A percentile compares a stretch with the other conserved stretches of the same genome.
phyloP scores from a whole-genome alignment of 768 basidiomycete genomes.

The Chalciporus piperatus region DNA sequence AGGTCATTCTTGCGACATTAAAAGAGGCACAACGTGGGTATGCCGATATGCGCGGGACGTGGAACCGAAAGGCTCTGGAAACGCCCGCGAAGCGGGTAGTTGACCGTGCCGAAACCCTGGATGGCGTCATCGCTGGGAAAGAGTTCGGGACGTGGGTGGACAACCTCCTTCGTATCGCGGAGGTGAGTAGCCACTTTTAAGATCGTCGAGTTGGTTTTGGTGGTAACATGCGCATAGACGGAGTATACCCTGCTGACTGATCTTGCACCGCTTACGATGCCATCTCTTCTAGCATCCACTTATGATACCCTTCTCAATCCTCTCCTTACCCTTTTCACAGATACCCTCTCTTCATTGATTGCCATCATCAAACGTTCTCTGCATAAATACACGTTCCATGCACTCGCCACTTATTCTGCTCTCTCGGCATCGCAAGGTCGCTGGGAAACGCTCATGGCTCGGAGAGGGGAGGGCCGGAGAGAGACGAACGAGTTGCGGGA shows the following conservation, averaged over 20 bases:
- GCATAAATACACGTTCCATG: slow-evolving; percentile 79
- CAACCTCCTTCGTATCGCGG: slow-evolving; percentile 59
- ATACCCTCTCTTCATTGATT: slow-evolving; percentile 61
- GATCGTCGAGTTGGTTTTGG: background rate
- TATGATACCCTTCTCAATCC: slow-evolving; percentile 63
- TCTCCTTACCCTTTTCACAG: slow-evolving; percentile 60
- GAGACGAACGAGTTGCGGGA: slow-evolving; percentile 72
- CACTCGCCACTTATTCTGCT: slow-evolving; percentile 64
- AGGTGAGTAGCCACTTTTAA: slow-evolving; percentile 40
- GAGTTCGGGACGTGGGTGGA: slow-evolving; percentile 76
- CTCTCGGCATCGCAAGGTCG: slow-evolving; percentile 53
- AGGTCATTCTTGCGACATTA: slow-evolving; percentile 58
- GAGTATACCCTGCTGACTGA: slow-evolving; percentile 66
- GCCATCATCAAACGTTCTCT: slow-evolving; percentile 71
- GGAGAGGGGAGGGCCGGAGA: slow-evolving; percentile 44
- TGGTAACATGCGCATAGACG: slow-evolving; percentile 38
- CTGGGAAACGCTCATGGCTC: slow-evolving; percentile 65
- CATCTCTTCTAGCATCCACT: slow-evolving; percentile 51
- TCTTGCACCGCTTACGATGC: slow-evolving; percentile 57
- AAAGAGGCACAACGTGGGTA: slow-evolving; percentile 80
- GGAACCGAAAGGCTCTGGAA: slow-evolving; percentile 75
- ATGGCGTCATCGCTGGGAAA: slow-evolving; percentile 60
- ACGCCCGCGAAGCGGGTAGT: slow-evolving; percentile 64
- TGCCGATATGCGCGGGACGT: slow-evolving; percentile 81
- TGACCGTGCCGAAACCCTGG: slow-evolving; percentile 67